Conservation (phyloP, 768 basidiomycete species). For the Hypsizygus marmoreus region DNA sequence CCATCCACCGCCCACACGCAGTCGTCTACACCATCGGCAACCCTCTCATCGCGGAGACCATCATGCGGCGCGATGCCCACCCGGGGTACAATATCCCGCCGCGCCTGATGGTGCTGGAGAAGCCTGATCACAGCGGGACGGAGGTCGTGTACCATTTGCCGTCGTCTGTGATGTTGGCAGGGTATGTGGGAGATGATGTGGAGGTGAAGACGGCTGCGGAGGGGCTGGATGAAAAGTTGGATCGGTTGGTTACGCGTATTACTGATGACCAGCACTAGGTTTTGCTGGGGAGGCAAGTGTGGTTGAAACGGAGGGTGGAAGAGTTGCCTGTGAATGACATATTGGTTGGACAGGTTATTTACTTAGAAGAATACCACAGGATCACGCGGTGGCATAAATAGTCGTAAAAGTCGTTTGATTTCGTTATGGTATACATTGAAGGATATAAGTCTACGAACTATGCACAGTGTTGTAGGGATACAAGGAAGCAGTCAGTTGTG, state of each 20-base stretch:
- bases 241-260: conserved; percentile 38
- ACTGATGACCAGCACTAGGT: conserved; percentile 16
- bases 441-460: not conserved
- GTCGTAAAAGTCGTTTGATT: no score
- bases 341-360: no score
- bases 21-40: conserved; percentile 43
- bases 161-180: conserved; percentile 34
- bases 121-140: conserved; percentile 25
- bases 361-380: no score
- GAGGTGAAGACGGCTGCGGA: conserved; percentile 34
- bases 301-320: not conserved
- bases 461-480: not conserved
- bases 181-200: no score
- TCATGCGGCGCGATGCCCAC: conserved; percentile 31
- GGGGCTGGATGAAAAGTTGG: conserved; percentile 45
- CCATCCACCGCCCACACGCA: conserved; percentile 27
- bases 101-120: conserved; percentile 33
- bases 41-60: conserved; percentile 36
- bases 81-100: conserved; percentile 34
- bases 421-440: conserved; percentile 4
- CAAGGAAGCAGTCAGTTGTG: not conserved
- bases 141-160: conserved; percentile 37
- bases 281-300: not conserved
- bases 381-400: no score
- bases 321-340: not conserved